phyloP scores from a whole-genome alignment of 2,329 filamentous ascomycete species.

The Penicillium sp. region DNA sequence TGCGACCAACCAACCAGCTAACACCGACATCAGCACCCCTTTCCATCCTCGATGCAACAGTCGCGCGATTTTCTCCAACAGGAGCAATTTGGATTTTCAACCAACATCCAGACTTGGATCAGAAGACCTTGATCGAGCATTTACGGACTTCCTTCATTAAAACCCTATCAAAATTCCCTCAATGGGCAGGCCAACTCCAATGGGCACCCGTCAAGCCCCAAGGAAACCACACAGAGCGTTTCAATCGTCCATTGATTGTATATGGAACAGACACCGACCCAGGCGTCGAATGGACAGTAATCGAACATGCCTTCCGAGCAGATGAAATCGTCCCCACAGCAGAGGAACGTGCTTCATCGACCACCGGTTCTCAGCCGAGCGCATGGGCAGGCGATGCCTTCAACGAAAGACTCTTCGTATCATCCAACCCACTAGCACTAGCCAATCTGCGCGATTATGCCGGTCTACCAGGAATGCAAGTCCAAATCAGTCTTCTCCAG shows the following conservation, averaged over 20 bases:
- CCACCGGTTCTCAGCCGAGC: not conserved
- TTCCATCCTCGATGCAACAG: constrained; percentile 13
- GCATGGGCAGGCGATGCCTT: constrained; percentile 2
- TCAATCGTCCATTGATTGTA: constrained; percentile 8
- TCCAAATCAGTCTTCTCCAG: constrained; percentile 43
- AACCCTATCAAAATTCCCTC: constrained; percentile 7
- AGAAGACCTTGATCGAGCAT: not conserved
- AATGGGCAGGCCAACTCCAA: constrained; percentile 14
- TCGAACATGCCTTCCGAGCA: not conserved
- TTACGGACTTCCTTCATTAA: constrained; percentile 1
- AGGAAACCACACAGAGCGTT: constrained; percentile 7
- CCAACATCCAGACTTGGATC: not conserved
- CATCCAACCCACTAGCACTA: not conserved
- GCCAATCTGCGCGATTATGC: constrained; percentile 1
- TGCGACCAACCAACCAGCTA: not conserved
- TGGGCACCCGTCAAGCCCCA: constrained; percentile 5
- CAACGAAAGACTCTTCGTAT: not conserved
- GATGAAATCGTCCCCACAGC: constrained; percentile 3
- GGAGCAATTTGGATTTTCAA: constrained; percentile 9
- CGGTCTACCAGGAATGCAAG: constrained; percentile 6
- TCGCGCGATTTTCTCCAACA: constrained; percentile 9
- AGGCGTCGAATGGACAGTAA: constrained; percentile 8
- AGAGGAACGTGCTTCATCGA: not conserved
- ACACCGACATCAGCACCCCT: constrained; percentile 2
- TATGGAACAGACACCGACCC: constrained; percentile 4